Conservation (phyloP, 1,284 basidiomycete genomes). For the Omphalotus olearius region DNA sequence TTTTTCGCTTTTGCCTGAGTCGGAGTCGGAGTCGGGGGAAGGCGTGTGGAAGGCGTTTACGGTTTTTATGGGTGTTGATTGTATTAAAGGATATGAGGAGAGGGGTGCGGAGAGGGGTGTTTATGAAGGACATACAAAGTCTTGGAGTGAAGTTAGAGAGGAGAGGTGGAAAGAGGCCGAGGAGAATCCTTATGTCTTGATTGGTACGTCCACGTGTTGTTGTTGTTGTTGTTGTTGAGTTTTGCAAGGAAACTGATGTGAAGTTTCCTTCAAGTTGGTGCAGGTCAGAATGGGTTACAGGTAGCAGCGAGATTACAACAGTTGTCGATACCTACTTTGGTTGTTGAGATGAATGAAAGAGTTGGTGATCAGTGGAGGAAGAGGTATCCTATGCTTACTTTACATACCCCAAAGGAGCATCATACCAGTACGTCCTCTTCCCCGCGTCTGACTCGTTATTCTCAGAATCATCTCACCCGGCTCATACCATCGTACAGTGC, state of each 20-base stretch:
- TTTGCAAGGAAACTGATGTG: too few species aligned
- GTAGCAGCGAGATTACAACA: slow-evolving; percentile 48
- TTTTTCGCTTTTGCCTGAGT: slow-evolving; percentile 27
- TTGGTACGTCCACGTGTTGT: slow-evolving; percentile 22
- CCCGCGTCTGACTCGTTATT: too few species aligned
- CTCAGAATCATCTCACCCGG: background rate
- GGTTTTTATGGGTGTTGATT: slow-evolving; percentile 25
- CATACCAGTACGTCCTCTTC: slow-evolving; percentile 28
- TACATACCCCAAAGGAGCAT: slow-evolving; percentile 40
- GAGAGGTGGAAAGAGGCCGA: slow-evolving; percentile 26
- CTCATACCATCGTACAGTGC: slow-evolving; percentile 25
- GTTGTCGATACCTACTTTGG: slow-evolving; percentile 43
- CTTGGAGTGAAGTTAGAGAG: slow-evolving; percentile 28
- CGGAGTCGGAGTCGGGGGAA: slow-evolving; percentile 8
- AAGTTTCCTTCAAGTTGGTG: too few species aligned
- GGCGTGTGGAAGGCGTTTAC: slow-evolving; percentile 29
- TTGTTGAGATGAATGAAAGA: slow-evolving; percentile 42
- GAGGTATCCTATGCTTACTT: slow-evolving; percentile 44
- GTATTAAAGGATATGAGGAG: slow-evolving; percentile 33
- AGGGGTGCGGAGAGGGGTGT: slow-evolving; percentile 24
- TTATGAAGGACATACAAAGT: slow-evolving; percentile 26
- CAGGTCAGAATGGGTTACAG: slow-evolving; percentile 51
- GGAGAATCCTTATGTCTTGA: slow-evolving; percentile 30
- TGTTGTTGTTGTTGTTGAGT: too few species aligned
- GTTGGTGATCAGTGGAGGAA: slow-evolving; percentile 54